Base-by-base conservation (phyloP, 257 asterid species). In the Agastache rugosa region DNA sequence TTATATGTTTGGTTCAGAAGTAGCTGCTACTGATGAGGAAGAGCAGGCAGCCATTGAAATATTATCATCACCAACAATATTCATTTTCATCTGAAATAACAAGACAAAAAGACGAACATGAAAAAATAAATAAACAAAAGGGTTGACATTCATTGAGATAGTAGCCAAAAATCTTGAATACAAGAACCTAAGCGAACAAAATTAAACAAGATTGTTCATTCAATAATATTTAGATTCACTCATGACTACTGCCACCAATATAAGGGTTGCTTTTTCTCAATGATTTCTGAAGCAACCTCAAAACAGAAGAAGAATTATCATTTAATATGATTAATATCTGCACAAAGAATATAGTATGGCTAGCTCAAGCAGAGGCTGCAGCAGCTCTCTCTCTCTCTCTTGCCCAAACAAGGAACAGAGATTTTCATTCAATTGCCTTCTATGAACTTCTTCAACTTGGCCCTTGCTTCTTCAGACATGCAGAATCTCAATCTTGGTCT, bases 401-500 rank as follows among this genome's bases (percentile, higher is more conserved):
- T 14, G 31, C 51, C 54, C 22, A 63, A 44, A 6, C 65, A 80
- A 64, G 77, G 27, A 69, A 47, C 35, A 55, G 50, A 42, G 17
- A 8, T 42, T 8, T 70, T 17, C 50, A 51, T 59, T 76, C 84
- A 88, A 77, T 85, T 81, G 73, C 88, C 83, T 79, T 88, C 88
- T 48, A 90, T 63, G 20, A 86, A 78, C 77, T 89, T 86, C 42
- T 85, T 86, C 77, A 90, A 74, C 84, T 79, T 92, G 72, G 71
- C 81, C 62, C 91, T 80, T 20, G 94, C 93, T 72, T 89, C 98
- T 71, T 89, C 93, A 0, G 97, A 89, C 92, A 92, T 82, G 80
- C 82, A 67, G 75, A 86, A 81, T 80, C 91, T 83, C 47, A 88
- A 48, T 68, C 93, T 84, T 5, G 93, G 88, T 58, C 93, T 80